phyloP scores from a whole-genome alignment of 208 protist genomes.

The Crithidia fasciculata region DNA sequence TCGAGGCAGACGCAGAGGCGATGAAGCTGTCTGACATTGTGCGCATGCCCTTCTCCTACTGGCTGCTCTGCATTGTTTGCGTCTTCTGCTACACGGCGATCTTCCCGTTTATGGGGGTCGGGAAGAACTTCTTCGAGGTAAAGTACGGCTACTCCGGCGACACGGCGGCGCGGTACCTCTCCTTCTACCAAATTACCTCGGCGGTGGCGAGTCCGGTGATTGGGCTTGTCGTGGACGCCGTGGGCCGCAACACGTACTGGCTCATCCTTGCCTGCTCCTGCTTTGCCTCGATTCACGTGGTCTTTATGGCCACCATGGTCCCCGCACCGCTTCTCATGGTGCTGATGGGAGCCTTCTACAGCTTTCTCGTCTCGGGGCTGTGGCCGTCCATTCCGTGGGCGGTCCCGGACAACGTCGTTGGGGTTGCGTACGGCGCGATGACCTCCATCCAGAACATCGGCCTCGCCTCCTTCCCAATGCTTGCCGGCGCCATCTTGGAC shows the following conservation, averaged over 20 bases:
- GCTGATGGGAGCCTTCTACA: slow-evolving; percentile 83
- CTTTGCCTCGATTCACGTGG: slow-evolving; percentile 71
- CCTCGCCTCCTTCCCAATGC: slow-evolving; percentile 71
- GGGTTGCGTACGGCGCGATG: slow-evolving; percentile 92
- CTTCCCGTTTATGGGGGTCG: slow-evolving; percentile 87
- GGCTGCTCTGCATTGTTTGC: slow-evolving; percentile 83
- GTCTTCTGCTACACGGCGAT: slow-evolving; percentile 87
- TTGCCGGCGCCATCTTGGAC: slow-evolving; percentile 74
- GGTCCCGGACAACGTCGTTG: slow-evolving; percentile 71
- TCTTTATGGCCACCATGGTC: slow-evolving; percentile 80
- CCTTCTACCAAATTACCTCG: slow-evolving; percentile 87
- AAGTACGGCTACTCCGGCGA: slow-evolving; percentile 78
- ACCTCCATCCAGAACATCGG: slow-evolving; percentile 91
- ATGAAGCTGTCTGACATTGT: slow-evolving; percentile 44
- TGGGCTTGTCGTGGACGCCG: slow-evolving; percentile 80
- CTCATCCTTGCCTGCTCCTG: slow-evolving; percentile 52
- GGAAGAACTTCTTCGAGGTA: slow-evolving; percentile 84
- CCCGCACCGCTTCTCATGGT: slow-evolving; percentile 77
- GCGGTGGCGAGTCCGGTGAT: slow-evolving; percentile 79
- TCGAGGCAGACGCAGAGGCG: slow-evolving; percentile 18
- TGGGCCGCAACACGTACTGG: slow-evolving; percentile 84
- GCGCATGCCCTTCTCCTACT: slow-evolving; percentile 72
- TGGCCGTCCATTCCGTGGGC: slow-evolving; percentile 88
- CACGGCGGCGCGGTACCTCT: slow-evolving; percentile 73
- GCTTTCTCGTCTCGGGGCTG: slow-evolving; percentile 85